A percentile compares a stretch with the other conserved stretches of the same genome.
Conservation (phyloP, 805 yeast species). For the Lipomyces anomalus region DNA sequence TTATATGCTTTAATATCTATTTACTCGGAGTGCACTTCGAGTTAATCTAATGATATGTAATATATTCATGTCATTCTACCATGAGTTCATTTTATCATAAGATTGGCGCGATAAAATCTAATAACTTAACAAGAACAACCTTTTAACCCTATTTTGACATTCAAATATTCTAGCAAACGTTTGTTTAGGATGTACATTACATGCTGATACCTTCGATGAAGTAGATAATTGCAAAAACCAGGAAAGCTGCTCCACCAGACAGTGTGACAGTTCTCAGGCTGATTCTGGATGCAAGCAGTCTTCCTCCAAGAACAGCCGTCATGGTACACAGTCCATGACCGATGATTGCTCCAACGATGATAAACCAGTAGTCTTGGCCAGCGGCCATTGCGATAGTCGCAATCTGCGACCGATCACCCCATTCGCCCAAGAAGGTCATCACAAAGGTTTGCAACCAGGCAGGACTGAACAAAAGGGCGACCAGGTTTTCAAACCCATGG, state of each 20-base stretch:
- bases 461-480: conserved; percentile 69
- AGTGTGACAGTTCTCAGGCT: conserved; percentile 88
- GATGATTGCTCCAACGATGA: conserved; percentile 77
- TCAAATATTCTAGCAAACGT: too few species aligned
- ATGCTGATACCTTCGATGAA: conserved; percentile 48
- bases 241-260: conserved; percentile 84
- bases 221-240: conserved; percentile 74
- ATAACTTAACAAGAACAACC: too few species aligned
- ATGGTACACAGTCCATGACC: conserved; percentile 88
- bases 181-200: too few species aligned
- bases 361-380: conserved; percentile 84
- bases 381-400: conserved; percentile 99
- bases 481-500: conserved; percentile 48
- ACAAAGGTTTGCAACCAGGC: conserved; percentile 88
- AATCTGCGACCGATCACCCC: conserved; percentile 98
- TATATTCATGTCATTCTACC: too few species aligned
- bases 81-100: too few species aligned
- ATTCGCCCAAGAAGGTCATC: conserved; percentile 95
- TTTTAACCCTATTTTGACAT: too few species aligned
- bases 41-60: too few species aligned
- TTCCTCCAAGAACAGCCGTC: conserved; percentile 92
- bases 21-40: too few species aligned
- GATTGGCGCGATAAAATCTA: too few species aligned
- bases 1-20: too few species aligned
- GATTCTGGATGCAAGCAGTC: conserved; percentile 78